Percentiles rank a stretch among this genome's conserved stretches.
Evolutionary conservation across 192 early-diverging fungal genomes (phyloP).

Genomic region (Backusella mclennaniae): DNA sequence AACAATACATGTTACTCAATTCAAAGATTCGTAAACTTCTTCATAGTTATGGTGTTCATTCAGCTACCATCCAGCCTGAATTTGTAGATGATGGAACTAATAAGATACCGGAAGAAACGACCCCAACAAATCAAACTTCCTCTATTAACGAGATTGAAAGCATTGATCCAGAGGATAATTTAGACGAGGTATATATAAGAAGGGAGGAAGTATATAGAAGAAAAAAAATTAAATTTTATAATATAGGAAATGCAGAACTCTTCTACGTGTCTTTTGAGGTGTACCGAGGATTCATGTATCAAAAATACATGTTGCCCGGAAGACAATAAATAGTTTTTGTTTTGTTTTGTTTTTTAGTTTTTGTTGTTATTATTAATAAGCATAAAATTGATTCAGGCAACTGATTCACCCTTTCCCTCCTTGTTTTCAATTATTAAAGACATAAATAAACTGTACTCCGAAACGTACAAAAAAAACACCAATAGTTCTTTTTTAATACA

Average conservation of each 20-base stretch:
- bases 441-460: neutral
- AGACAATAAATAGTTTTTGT: neutral
- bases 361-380: neutral
- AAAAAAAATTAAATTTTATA: neutral
- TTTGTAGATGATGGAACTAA: conserved; percentile 49
- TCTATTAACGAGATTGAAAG: neutral
- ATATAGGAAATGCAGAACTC: neutral
- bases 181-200: conserved; percentile 4
- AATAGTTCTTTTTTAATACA: neutral
- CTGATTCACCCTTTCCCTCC: neutral
- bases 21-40: conserved; percentile 70
- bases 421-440: neutral
- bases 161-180: neutral
- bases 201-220: neutral
- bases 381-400: neutral
- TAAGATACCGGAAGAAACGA: neutral
- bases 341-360: neutral
- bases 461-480: neutral
- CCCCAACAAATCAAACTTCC: neutral
- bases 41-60: conserved; percentile 81
- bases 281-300: conserved; percentile 34
- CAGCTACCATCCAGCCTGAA: conserved; percentile 91
- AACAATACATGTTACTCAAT: conserved; percentile 72
- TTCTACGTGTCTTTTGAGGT: conserved; percentile 25
- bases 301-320: conserved; percentile 40